Conservation (phyloP, 1,284 basidiomycete genomes). For the Boletellus deceptivus region DNA sequence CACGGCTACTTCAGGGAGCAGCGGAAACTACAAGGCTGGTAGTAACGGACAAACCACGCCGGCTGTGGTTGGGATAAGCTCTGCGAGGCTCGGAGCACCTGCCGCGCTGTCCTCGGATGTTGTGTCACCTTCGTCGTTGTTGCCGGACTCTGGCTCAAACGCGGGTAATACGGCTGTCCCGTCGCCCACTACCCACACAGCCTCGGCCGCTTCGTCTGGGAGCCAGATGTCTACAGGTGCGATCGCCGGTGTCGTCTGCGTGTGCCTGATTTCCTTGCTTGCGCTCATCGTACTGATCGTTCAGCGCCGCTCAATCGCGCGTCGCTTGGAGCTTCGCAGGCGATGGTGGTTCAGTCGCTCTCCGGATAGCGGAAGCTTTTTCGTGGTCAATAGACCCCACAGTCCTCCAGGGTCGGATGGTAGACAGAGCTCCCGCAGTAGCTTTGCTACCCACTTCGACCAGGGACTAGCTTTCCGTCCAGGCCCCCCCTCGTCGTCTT, state of each 20-base stretch:
- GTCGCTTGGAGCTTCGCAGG: slow-evolving; percentile 29
- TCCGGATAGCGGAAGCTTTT: slow-evolving; percentile 3
- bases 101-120: neutral
- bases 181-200: slow-evolving; percentile 3
- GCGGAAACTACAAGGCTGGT: neutral
- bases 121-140: slow-evolving; percentile 1
- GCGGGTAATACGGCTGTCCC: neutral
- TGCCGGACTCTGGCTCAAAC: slow-evolving; percentile 1
- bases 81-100: neutral
- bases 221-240: slow-evolving; percentile 27
- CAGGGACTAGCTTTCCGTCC: slow-evolving; percentile 25
- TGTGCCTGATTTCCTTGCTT: slow-evolving; percentile 22
- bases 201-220: slow-evolving; percentile 6
- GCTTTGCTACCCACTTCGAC: slow-evolving; percentile 47
- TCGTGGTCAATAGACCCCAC: slow-evolving; percentile 1
- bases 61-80: neutral
- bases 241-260: slow-evolving; percentile 31
- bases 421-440: slow-evolving; percentile 38
- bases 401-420: neutral
- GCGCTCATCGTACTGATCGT: slow-evolving; percentile 29
- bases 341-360: slow-evolving; percentile 27
- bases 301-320: slow-evolving; percentile 34
- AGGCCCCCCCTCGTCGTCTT: slow-evolving; percentile 11
- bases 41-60: neutral
- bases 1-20: neutral